phyloP scores from a whole-genome alignment of 495 filamentous ascomycete genomes.

The Neurospora tetraspora region DNA sequence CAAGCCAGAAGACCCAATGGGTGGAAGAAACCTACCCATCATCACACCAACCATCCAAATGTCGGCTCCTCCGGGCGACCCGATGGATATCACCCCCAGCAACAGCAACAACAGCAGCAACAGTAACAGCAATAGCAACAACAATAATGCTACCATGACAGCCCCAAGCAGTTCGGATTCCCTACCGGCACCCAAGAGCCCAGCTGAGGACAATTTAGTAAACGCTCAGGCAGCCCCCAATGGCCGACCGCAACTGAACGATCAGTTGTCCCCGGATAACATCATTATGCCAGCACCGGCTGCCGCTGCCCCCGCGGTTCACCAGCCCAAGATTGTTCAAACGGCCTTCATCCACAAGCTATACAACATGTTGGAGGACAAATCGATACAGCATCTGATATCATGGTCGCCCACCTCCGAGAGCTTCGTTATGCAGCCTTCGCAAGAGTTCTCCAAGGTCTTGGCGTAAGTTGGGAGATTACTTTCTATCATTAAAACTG shows the following conservation, averaged over 20 bases:
- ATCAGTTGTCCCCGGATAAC: conserved; percentile 20
- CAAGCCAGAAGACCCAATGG: conserved; percentile 30
- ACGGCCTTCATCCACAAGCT: conserved; percentile 99
- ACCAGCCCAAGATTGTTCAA: conserved; percentile 95
- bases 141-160: neutral
- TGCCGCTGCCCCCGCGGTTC: conserved; percentile 75
- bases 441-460: conserved; percentile 96
- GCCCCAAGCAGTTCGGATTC: conserved; percentile 29
- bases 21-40: conserved; percentile 38
- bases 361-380: conserved; percentile 98
- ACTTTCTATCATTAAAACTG: neutral
- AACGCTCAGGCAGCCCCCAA: conserved; percentile 24
- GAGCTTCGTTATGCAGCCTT: conserved; percentile 97
- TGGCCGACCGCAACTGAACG: conserved; percentile 19
- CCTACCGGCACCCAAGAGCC: conserved; percentile 33
- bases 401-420: conserved; percentile 90
- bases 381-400: conserved; percentile 84
- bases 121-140: neutral
- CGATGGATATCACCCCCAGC: conserved; percentile 42
- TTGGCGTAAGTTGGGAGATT: conserved; percentile 59
- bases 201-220: conserved; percentile 27
- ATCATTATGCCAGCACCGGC: conserved; percentile 34
- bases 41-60: conserved; percentile 40
- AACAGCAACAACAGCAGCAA: conserved; percentile 4
- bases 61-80: conserved; percentile 40